A percentile compares a stretch with the other conserved stretches of the same genome.
Conservation (phyloP, 148 eudicot genomes). For the Drosera capensis region DNA sequence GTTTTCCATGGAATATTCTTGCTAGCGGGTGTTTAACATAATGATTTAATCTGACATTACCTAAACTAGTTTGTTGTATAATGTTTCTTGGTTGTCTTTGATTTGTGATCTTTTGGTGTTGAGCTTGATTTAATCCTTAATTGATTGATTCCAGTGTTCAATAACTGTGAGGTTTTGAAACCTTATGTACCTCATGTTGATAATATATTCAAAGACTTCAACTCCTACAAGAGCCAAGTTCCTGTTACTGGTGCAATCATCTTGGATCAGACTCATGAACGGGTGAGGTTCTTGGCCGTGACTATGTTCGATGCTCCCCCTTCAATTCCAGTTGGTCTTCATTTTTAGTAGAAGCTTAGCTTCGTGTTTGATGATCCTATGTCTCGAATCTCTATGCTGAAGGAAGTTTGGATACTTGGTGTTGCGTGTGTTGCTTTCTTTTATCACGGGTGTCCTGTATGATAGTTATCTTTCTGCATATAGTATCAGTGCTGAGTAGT, state of each 20-base stretch:
- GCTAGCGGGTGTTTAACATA: too few species aligned
- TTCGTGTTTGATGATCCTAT: too few species aligned
- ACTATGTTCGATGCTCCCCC: neutral
- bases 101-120: neutral
- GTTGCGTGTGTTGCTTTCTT: too few species aligned
- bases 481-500: too few species aligned
- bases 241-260: conserved; percentile 99
- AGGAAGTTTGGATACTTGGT: too few species aligned
- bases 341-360: too few species aligned
- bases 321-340: too few species aligned
- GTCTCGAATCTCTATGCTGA: too few species aligned
- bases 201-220: conserved; percentile 97
- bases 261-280: conserved; percentile 69
- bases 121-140: conserved; percentile 31
- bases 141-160: conserved; percentile 47
- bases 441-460: too few species aligned
- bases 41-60: too few species aligned
- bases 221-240: conserved; percentile 93
- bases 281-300: conserved; percentile 40
- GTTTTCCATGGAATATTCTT: too few species aligned
- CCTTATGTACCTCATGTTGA: conserved; percentile 94
- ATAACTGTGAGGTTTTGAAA: conserved; percentile 85
- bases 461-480: too few species aligned
- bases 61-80: neutral
- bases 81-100: neutral